Evolutionary conservation across 1,284 basidiomycete species (phyloP).

Genomic region (Ceratobasidium sp.): DNA sequence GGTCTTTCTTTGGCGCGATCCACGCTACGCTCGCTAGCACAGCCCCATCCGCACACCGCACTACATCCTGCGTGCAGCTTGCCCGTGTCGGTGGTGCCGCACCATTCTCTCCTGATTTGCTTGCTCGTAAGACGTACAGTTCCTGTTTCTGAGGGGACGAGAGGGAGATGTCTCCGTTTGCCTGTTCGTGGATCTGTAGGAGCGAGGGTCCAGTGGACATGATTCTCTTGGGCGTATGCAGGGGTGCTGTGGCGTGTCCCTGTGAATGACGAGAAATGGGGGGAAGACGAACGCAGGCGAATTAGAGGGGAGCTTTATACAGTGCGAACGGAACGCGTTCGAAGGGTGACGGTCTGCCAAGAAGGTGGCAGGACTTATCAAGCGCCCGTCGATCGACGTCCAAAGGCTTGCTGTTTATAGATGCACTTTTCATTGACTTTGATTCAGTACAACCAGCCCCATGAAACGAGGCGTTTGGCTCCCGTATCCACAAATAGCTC

Average conservation of each 20-base stretch:
- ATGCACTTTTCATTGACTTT: slow-evolving; percentile 2
- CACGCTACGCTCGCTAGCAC: slow-evolving; percentile 25
- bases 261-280: slow-evolving; percentile 8
- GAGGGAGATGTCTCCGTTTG: slow-evolving; percentile 34
- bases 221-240: slow-evolving; percentile 5
- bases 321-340: neutral
- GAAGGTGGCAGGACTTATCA: slow-evolving; percentile 15
- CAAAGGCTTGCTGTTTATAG: slow-evolving; percentile 8
- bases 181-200: slow-evolving; percentile 29
- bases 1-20: slow-evolving; percentile 32
- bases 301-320: neutral
- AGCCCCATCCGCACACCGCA: slow-evolving; percentile 21
- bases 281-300: neutral
- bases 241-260: neutral
- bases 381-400: slow-evolving; percentile 11
- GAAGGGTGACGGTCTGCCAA: neutral
- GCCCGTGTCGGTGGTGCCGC: neutral
- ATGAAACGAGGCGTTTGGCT: neutral
- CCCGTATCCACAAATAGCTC: neutral
- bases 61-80: slow-evolving; percentile 28
- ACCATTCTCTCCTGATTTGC: neutral
- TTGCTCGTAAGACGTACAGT: slow-evolving; percentile 8
- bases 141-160: slow-evolving; percentile 7
- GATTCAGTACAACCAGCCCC: neutral
- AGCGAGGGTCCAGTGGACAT: slow-evolving; percentile 23